Evolutionary conservation across 495 filamentous ascomycete species (phyloP).

Genomic region (Penicillium egyptiacum): DNA sequence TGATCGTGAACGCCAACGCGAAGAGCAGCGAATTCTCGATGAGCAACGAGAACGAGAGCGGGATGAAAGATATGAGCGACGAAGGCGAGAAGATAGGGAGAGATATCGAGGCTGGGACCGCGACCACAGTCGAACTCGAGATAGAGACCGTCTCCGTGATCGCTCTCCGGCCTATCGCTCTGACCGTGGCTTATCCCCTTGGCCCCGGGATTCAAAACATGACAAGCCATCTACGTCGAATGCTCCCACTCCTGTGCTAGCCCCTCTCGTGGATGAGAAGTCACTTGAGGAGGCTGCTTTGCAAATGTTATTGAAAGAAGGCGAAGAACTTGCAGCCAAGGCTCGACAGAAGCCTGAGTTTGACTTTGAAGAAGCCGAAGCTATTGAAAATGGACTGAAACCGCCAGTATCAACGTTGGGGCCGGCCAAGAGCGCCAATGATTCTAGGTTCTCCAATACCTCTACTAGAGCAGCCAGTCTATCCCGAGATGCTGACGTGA

Average conservation of each 20-base stretch:
- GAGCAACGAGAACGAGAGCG: constrained; percentile 56
- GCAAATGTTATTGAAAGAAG: constrained; percentile 57
- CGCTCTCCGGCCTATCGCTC: constrained; percentile 40
- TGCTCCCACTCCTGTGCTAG: constrained; percentile 41
- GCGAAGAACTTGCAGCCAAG: constrained; percentile 61
- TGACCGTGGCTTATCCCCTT: constrained; percentile 41
- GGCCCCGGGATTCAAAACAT: constrained; percentile 38
- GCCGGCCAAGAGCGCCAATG: constrained; percentile 26
- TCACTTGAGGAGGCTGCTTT: constrained; percentile 58
- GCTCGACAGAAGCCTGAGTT: constrained; percentile 57
- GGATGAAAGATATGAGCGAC: constrained; percentile 52
- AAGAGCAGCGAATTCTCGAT: constrained; percentile 49
- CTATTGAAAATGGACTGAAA: constrained; percentile 48
- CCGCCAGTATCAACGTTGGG: constrained; percentile 23
- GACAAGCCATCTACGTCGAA: constrained; percentile 42
- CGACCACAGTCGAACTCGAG: constrained; percentile 39
- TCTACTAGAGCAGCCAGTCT: constrained; percentile 33
- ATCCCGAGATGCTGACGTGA: constrained; percentile 27
- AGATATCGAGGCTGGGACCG: constrained; percentile 45
- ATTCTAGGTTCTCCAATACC: constrained; percentile 33
- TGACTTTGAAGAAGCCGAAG: constrained; percentile 55
- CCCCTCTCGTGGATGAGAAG: constrained; percentile 53
- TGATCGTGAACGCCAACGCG: constrained; percentile 55
- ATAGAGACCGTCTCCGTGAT: constrained; percentile 39
- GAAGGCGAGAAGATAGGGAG: constrained; percentile 47